These are phyloP conservation scores for Euphorbia pulcherrima DNA, from an alignment of 345 rosid genomes.

Conservation along the genomic window DNA sequence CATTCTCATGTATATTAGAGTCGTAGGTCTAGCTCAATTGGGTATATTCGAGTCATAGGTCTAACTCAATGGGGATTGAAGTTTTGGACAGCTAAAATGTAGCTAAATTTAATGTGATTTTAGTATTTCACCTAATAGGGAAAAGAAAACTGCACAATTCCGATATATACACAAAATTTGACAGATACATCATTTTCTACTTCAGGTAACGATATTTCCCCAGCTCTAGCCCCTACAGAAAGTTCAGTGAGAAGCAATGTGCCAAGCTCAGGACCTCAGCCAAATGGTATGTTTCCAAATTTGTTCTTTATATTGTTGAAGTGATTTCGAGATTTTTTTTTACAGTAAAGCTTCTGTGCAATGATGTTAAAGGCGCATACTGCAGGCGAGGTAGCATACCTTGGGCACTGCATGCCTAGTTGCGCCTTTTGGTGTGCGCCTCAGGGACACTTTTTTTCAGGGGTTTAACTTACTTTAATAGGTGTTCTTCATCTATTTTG, in stretches of 20 bases:
- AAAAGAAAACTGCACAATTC: neutral
- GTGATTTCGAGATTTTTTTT: slow-evolving; percentile 8
- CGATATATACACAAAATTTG: neutral
- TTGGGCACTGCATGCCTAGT: too few relatives aligned
- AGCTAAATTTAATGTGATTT: neutral
- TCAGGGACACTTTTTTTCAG: too few relatives aligned
- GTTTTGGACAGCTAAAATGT: neutral
- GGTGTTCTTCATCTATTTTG: too few relatives aligned
- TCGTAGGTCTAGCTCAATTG: neutral
- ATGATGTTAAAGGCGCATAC: too few relatives aligned
- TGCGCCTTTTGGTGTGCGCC: too few relatives aligned
- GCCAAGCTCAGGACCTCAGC: slow-evolving; percentile 27
- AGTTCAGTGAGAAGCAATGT: slow-evolving; percentile 22
- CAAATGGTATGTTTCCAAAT: slow-evolving; percentile 25
- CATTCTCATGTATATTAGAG: too few relatives aligned
- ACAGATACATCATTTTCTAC: neutral
- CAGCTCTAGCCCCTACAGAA: slow-evolving; percentile 28
- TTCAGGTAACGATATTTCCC: slow-evolving; percentile 27
- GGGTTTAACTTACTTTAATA: too few relatives aligned
- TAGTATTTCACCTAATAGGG: too few relatives aligned
- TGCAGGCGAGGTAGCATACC: too few relatives aligned
- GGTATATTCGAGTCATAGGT: neutral
- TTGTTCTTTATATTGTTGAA: slow-evolving; percentile 1
- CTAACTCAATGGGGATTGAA: neutral
- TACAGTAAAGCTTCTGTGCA: slow-evolving; percentile 11